Conservation (phyloP, 768 basidiomycete genomes). For the Termitomyces sp. region DNA sequence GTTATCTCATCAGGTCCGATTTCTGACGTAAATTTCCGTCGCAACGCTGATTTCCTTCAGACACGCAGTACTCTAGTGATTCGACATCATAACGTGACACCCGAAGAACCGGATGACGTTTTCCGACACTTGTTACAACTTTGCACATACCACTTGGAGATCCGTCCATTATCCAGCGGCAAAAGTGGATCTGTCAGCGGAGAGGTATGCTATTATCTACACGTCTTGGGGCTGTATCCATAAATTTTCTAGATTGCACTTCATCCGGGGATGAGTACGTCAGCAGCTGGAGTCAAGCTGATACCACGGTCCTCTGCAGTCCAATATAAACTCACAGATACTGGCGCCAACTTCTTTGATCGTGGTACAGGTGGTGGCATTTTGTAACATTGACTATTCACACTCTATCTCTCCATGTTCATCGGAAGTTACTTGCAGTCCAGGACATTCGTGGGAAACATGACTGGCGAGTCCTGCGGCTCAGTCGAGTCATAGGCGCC, state of each 20-base stretch:
- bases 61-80: constrained; percentile 49
- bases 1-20: constrained; percentile 48
- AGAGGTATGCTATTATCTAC: constrained; percentile 39
- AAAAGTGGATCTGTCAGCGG: constrained; percentile 76
- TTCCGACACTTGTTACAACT: constrained; percentile 56
- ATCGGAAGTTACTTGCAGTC: neutral
- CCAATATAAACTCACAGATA: constrained; percentile 70
- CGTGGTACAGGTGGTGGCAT: constrained; percentile 67
- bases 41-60: constrained; percentile 26
- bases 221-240: neutral
- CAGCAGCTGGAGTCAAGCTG: constrained; percentile 27
- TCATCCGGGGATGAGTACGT: constrained; percentile 48
- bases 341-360: constrained; percentile 63
- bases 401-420: neutral
- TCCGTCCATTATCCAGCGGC: constrained; percentile 66
- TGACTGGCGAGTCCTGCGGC: no score
- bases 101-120: constrained; percentile 53
- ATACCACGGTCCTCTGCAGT: constrained; percentile 53
- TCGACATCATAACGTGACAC: constrained; percentile 58
- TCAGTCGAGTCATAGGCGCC: constrained; percentile 1
- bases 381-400: constrained; percentile 22
- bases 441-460: neutral
- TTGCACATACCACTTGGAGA: constrained; percentile 67
- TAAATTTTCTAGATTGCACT: constrained; percentile 45
- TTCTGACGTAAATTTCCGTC: neutral